Base-by-base conservation (phyloP, 495 filamentous ascomycete genomes). In the Tuber calosporum region DNA sequence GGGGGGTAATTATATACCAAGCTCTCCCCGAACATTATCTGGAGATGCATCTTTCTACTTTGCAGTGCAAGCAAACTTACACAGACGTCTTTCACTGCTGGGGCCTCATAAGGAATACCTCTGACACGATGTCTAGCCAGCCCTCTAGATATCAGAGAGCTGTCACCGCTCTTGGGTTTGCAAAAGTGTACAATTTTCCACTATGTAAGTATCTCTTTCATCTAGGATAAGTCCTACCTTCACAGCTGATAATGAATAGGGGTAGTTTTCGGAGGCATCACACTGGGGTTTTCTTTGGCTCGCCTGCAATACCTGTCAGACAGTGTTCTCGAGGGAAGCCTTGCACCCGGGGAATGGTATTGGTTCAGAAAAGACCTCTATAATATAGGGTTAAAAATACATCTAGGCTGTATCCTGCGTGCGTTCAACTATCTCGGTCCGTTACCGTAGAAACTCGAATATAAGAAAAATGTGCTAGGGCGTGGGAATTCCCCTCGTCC, bases 341-440 rank as follows among this genome's bases (percentile, higher is more conserved):
- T 81, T 8, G 43, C 83, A 1, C 85, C 86, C 8, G 86, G 86
- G 66, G 84, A 88, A 73, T 87, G 85, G 81, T 88, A 84, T 74
- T 86, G 84, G 80, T 85, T 84, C 71, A 73, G 77, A 19, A 75
- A 79, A 26, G 70, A 62, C 8, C 22, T 39, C 42, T 72, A 66
- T 36, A 67, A 73, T 68, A 66, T 86, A 67, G 86, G 86, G 36
- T 84, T 89, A 41, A 83, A 80, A 17, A 70, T 87, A 8, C 87
- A 88, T 74, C 79, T 88, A 20, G 79, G 70, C 39, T 69, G 74
- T 40, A 80, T 86, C 67, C 70, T 89, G 17, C 87, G 67, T 70
- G 69, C 41, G 71, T 26, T 43, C 40, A 41, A 45, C 58, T 48
- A 8, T 13, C 66, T 62, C 26, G 69, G n/a, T 39, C 11, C 38